These are phyloP conservation scores for Penicillium sp. DNA, from an alignment of 2,329 filamentous ascomycete genomes.

Conservation along the genomic window DNA sequence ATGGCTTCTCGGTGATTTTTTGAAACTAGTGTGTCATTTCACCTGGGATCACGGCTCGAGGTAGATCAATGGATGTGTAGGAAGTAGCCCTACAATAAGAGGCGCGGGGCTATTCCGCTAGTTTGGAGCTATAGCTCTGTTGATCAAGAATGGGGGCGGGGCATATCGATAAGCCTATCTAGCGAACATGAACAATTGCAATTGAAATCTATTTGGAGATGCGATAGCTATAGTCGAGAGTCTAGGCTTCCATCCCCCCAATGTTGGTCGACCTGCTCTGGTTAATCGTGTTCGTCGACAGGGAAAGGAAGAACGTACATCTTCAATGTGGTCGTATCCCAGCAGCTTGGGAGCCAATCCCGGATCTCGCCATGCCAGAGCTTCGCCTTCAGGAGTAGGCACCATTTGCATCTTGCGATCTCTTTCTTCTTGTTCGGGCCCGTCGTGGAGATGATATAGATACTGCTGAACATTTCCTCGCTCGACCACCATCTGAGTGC, in stretches of 20 bases:
- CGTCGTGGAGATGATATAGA: constrained; percentile 59
- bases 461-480: constrained; percentile 58
- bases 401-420: constrained; percentile 44
- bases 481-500: constrained; percentile 57
- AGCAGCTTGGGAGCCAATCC: constrained; percentile 37
- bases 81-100: no score
- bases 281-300: neutral
- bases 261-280: constrained; percentile 7
- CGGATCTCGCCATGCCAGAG: constrained; percentile 42
- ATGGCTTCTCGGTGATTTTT: no score
- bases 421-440: constrained; percentile 51
- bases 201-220: neutral
- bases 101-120: no score
- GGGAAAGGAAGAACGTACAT: constrained; percentile 24
- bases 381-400: constrained; percentile 38
- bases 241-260: constrained; percentile 7
- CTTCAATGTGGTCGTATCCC: constrained; percentile 39
- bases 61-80: no score
- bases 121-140: no score
- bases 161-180: neutral
- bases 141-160: constrained; percentile 5
- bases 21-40: no score
- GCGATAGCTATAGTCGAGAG: constrained; percentile 11
- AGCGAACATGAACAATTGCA: no score
- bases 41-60: no score